phyloP scores from a whole-genome alignment of 805 yeast genomes.

The Cephaloascus fragrans region DNA sequence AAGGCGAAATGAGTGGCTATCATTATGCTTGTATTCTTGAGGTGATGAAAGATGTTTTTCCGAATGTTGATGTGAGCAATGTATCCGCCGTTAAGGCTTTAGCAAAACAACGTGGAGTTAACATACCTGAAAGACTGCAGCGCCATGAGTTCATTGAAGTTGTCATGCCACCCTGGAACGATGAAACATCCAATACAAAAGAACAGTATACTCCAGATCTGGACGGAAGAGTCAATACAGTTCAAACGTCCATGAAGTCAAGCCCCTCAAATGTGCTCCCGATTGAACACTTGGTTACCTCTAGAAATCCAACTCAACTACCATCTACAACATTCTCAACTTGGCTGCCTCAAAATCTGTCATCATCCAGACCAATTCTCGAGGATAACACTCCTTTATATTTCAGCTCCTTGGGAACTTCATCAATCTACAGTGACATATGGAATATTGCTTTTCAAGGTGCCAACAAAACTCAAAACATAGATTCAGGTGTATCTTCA shows the following conservation, averaged over 20 bases:
- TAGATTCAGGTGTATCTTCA: slow-evolving; percentile 16
- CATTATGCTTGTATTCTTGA: slow-evolving; percentile 32
- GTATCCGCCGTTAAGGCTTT: slow-evolving; percentile 30
- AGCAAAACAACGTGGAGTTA: slow-evolving; percentile 20
- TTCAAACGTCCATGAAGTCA: no score
- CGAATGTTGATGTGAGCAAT: slow-evolving; percentile 32
- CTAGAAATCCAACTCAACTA: background rate
- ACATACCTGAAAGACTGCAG: slow-evolving; percentile 20
- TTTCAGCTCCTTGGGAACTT: slow-evolving; percentile 11
- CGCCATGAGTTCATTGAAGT: background rate
- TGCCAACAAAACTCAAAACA: slow-evolving; percentile 15
- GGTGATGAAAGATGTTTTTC: slow-evolving; percentile 29
- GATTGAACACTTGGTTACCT: background rate
- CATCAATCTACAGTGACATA: slow-evolving; percentile 18
- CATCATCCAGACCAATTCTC: background rate
- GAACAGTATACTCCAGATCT: slow-evolving; percentile 1
- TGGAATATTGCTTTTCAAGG: slow-evolving; percentile 22
- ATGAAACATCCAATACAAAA: background rate
- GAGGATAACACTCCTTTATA: background rate
- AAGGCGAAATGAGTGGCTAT: slow-evolving; percentile 28
- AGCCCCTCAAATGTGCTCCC: no score
- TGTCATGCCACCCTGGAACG: background rate
- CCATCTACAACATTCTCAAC: no score
- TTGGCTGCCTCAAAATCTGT: no score
- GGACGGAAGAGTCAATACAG: background rate